Base-by-base conservation (phyloP, 768 basidiomycete species). In the Hygrocybe coccinea region DNA sequence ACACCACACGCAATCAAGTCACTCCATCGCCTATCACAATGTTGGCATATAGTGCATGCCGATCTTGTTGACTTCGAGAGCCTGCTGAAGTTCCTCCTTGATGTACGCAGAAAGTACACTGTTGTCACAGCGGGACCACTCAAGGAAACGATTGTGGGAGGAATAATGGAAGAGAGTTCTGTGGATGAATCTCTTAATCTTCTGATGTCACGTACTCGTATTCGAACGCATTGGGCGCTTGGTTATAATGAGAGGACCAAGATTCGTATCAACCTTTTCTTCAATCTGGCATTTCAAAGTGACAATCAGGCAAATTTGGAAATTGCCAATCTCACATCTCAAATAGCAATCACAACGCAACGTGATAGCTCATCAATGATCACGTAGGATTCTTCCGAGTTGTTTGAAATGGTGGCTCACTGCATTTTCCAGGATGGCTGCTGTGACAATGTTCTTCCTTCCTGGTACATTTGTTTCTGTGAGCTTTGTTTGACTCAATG, bases 371-470 rank as follows among this genome's bases (percentile, higher is more conserved):
- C 65, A 2, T 59, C 64, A 10, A 67, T 67, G 65, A 65, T 65
- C 34, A 62, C 64, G 65, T 67, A 41, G 12, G 65, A 60, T 22
- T 11, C 29, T 29, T 24, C 47, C 7, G 19, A 33, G 34, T 12
- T 52, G 17, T 47, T 52, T 2, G 12, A 12, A 7, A 21, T 17
- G 12, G 37, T 41, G 12, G 15, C 15, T 49, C 22, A 50, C 4
- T 21, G 47, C 3, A 24, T 29, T 14, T 10, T 15, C 25, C 19
- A 66, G 65, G n/a, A 67, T 67, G 58, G 62, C 65, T 21, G 61
- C 62, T n/a, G 62, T 67, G 15, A 65, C 64, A 1, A 67, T 67
- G 65, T 56, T 67, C 21, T 67, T 67, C 52, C 59, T 67, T n/a
- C 65, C 65, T 15, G 64, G 64, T 12, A 62, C 65, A 9, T 67